Conservation (phyloP, 148 eudicot species). For the Nyssa sinensis region DNA sequence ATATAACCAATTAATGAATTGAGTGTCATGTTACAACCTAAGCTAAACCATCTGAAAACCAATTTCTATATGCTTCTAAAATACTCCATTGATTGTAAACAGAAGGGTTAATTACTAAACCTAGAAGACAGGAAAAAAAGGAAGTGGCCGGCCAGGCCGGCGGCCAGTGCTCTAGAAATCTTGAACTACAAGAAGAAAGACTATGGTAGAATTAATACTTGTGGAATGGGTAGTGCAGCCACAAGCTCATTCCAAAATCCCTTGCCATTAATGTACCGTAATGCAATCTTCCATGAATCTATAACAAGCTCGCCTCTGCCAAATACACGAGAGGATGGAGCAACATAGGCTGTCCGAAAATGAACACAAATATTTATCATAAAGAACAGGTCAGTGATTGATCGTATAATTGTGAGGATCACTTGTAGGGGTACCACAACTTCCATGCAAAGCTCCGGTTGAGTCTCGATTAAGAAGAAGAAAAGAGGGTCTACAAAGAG, state of each 20-base stretch:
- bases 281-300: constrained; percentile 53
- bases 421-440: constrained; percentile 43
- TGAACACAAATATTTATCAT: constrained; percentile 54
- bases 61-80: no score
- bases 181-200: no score
- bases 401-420: constrained; percentile 48
- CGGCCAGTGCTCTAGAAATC: no score
- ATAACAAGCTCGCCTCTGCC: constrained; percentile 90
- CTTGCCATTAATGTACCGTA: constrained; percentile 42
- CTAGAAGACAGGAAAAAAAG: no score
- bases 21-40: no score
- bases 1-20: no score
- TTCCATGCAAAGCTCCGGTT: constrained; percentile 45
- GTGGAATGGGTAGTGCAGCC: constrained; percentile 84
- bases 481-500: constrained; percentile 75
- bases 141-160: no score
- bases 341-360: constrained; percentile 77
- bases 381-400: constrained; percentile 57
- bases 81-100: no score
- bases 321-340: constrained; percentile 79
- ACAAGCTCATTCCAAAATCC: constrained; percentile 61
- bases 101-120: no score
- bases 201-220: constrained; percentile 41
- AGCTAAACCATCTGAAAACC: no score
- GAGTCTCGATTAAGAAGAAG: constrained; percentile 60